Conservation (phyloP, 2,329 filamentous ascomycete genomes). For the Berkeleyomyces basicola region DNA sequence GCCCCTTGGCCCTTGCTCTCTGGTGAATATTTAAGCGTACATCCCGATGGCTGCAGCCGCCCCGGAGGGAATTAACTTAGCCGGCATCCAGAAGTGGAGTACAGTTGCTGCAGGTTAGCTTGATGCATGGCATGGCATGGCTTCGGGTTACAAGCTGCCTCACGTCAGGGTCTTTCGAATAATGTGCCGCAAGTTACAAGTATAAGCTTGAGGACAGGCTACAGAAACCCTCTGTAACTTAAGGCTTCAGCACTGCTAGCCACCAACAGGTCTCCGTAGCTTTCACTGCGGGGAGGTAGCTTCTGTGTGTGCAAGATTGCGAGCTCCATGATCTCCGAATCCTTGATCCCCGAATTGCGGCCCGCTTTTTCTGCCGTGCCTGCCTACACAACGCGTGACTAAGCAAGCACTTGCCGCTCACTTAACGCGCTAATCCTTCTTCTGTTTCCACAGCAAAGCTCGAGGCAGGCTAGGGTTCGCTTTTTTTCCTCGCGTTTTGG, state of each 20-base stretch:
- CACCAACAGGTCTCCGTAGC: no score
- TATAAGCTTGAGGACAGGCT: no score
- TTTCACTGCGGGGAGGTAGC: no score
- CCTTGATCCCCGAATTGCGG: no score
- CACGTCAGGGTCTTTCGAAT: no score
- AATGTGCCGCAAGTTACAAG: no score
- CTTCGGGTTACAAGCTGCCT: neutral
- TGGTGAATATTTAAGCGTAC: conserved; percentile 2
- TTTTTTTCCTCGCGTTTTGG: conserved; percentile 12
- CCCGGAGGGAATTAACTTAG: neutral
- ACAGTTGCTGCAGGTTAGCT: neutral
- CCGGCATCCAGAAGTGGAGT: neutral
- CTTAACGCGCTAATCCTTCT: neutral
- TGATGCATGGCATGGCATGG: neutral
- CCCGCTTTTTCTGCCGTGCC: no score
- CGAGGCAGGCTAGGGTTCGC: neutral
- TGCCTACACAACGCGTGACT: neutral
- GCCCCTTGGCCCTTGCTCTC: neutral
- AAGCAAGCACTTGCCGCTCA: neutral
- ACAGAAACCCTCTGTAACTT: no score
- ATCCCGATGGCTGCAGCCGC: neutral
- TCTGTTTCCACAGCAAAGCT: neutral
- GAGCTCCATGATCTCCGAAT: no score
- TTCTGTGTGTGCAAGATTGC: no score
- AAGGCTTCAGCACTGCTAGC: no score